A percentile compares a stretch with the other conserved stretches of the same genome.
phyloP scores from a whole-genome alignment of 1,284 basidiomycete species.

The Anthracocystis panici-leucophaei region DNA sequence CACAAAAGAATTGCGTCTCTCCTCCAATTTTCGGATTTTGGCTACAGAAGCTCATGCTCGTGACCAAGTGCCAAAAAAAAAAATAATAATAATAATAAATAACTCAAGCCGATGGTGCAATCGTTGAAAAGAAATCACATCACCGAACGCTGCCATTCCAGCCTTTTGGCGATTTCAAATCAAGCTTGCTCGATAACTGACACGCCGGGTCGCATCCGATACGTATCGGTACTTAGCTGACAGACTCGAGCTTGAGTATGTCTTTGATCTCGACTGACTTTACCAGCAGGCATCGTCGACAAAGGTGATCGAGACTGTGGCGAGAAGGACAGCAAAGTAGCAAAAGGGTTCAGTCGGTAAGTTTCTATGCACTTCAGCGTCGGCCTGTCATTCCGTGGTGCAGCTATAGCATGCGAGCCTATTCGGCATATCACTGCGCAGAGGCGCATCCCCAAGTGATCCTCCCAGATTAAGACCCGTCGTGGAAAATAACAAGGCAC shows the following conservation, averaged over 20 bases:
- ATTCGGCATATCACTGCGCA: too few relatives aligned
- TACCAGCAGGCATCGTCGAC: neutral
- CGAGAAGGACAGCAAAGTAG: neutral
- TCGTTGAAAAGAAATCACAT: constrained; percentile 2
- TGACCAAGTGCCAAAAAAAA: neutral
- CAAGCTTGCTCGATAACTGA: too few relatives aligned
- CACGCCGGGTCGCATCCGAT: too few relatives aligned
- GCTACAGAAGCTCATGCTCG: neutral
- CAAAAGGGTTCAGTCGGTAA: neutral
- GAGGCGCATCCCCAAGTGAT: too few relatives aligned
- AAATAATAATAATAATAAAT: too few relatives aligned
- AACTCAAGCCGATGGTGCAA: constrained; percentile 1
- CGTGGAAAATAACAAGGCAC: too few relatives aligned
- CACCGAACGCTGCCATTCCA: neutral
- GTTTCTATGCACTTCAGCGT: neutral
- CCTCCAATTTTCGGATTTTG: too few relatives aligned
- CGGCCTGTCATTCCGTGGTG: too few relatives aligned
- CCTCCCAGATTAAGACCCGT: too few relatives aligned
- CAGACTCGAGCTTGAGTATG: neutral
- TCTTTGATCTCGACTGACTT: neutral
- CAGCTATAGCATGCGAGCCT: too few relatives aligned
- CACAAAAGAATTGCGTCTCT: neutral
- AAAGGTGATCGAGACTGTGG: neutral
- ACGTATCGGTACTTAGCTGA: too few relatives aligned
- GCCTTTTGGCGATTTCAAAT: too few relatives aligned